These are phyloP conservation scores for Marchantia paleacea DNA, from an alignment of 225 moss, liverwort and hornwort genomes.

Conservation along the genomic window DNA sequence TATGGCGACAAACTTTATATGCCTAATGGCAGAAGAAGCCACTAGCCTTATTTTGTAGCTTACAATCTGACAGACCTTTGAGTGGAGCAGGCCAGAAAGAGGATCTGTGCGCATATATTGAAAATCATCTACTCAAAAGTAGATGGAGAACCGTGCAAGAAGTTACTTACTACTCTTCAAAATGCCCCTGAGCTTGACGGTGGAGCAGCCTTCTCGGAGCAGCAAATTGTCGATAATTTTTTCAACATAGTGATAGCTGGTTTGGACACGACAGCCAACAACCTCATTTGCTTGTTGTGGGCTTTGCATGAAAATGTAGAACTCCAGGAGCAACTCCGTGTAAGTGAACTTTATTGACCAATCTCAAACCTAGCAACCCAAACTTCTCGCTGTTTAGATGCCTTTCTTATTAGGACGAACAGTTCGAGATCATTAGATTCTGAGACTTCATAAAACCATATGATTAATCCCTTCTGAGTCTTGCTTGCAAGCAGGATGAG, in stretches of 20 bases:
- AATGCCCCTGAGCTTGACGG: not conserved
- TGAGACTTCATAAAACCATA: too few relatives aligned
- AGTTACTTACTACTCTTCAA: too few relatives aligned
- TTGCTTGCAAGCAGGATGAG: not conserved
- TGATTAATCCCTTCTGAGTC: not conserved
- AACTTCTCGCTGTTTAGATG: too few relatives aligned
- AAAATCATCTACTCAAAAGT: not conserved
- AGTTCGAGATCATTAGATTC: too few relatives aligned
- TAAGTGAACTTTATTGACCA: too few relatives aligned
- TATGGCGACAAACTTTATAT: too few relatives aligned
- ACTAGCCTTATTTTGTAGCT: too few relatives aligned
- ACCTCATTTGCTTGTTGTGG: not conserved
- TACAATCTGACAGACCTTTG: not conserved
- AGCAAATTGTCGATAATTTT: not conserved
- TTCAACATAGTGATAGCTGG: not conserved
- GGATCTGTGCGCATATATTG: not conserved
- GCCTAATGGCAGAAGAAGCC: too few relatives aligned
- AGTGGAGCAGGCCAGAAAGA: not conserved
- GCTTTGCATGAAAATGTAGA: not conserved
- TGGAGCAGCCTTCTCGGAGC: not conserved
- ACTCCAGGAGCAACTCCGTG: not conserved
- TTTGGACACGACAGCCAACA: not conserved
- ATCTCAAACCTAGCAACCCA: too few relatives aligned
- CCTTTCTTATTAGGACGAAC: too few relatives aligned
- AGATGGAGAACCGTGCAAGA: not conserved